Percentiles rank a stretch among this genome's conserved stretches.
phyloP scores from a whole-genome alignment of 1,284 basidiomycete genomes.

The Rhodotorula sp. region DNA sequence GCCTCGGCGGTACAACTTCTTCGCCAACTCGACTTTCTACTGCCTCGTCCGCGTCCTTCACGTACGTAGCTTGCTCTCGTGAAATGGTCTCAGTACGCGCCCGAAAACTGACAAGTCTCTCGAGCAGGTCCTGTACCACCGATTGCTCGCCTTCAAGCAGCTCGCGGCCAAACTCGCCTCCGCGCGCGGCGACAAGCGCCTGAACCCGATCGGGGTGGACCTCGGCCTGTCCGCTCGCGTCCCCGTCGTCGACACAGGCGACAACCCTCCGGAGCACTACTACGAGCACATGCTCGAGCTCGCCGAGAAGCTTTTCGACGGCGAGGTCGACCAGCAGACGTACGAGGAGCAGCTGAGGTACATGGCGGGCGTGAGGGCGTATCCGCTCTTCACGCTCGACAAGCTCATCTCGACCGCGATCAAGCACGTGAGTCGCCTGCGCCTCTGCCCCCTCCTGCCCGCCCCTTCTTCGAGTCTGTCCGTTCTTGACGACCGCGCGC shows the following conservation, averaged over 20 bases:
- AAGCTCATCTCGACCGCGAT: slow-evolving; percentile 41
- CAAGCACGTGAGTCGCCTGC: slow-evolving; percentile 40
- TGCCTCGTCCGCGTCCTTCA: slow-evolving; percentile 81
- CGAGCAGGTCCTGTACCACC: slow-evolving; percentile 81
- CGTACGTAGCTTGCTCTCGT: slow-evolving; percentile 58
- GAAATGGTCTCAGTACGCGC: slow-evolving; percentile 1
- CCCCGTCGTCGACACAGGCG: slow-evolving; percentile 45
- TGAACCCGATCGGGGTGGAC: slow-evolving; percentile 57
- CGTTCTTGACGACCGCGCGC: not conserved
- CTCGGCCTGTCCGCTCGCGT: slow-evolving; percentile 50
- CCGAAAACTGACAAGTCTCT: slow-evolving; percentile 23
- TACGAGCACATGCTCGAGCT: slow-evolving; percentile 88
- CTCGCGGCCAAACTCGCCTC: slow-evolving; percentile 56
- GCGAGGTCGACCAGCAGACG: slow-evolving; percentile 82
- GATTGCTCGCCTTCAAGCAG: slow-evolving; percentile 73
- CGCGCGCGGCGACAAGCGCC: slow-evolving; percentile 39
- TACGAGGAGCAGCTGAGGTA: slow-evolving; percentile 96
- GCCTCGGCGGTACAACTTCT: slow-evolving; percentile 58
- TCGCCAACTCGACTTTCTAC: slow-evolving; percentile 90
- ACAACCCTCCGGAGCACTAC: slow-evolving; percentile 62
- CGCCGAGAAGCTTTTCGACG: slow-evolving; percentile 88
- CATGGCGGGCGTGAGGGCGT: slow-evolving; percentile 93
- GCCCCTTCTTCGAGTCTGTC: too few relatives aligned
- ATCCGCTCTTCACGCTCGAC: slow-evolving; percentile 51
- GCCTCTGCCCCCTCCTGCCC: too few relatives aligned